Conservation (phyloP, 257 asterid species). For the Haberlea rhodopensis region DNA sequence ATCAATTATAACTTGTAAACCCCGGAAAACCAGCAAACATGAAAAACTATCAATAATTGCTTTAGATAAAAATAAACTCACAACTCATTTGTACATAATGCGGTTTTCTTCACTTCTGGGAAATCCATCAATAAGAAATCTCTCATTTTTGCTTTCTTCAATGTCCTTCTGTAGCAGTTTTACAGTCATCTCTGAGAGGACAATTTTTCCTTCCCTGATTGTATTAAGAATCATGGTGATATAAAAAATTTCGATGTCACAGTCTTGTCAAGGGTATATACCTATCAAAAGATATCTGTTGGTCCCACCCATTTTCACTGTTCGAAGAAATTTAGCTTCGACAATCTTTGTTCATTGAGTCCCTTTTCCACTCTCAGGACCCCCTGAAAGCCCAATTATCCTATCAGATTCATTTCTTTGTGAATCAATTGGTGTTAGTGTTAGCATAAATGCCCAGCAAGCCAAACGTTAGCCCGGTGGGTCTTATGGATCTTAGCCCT, state of each 20-base stretch:
- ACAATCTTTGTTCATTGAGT: constrained; percentile 83
- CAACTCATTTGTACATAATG: constrained; percentile 66
- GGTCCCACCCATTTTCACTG: constrained; percentile 64
- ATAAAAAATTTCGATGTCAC: constrained; percentile 16
- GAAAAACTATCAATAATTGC: constrained; percentile 20
- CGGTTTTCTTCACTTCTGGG: constrained; percentile 98
- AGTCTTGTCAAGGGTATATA: constrained; percentile 16
- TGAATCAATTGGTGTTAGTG: neutral
- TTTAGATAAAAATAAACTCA: constrained; percentile 45
- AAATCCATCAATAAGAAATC: constrained; percentile 90
- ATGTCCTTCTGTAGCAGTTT: constrained; percentile 70
- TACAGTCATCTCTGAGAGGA: constrained; percentile 91
- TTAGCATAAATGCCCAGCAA: no score
- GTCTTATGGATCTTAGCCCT: no score
- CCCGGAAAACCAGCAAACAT: constrained; percentile 18
- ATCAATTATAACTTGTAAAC: neutral
- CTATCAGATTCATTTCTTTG: constrained; percentile 25
- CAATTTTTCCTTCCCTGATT: constrained; percentile 86
- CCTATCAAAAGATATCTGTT: constrained; percentile 14
- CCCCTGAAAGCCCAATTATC: constrained; percentile 53
- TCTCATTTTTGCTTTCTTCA: constrained; percentile 48
- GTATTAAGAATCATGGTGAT: constrained; percentile 62
- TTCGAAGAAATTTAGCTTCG: constrained; percentile 56
- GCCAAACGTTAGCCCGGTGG: no score
- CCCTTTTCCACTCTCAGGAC: constrained; percentile 99